Conservation (phyloP, 169 alveolate genomes). For the Eimeria praecox region DNA sequence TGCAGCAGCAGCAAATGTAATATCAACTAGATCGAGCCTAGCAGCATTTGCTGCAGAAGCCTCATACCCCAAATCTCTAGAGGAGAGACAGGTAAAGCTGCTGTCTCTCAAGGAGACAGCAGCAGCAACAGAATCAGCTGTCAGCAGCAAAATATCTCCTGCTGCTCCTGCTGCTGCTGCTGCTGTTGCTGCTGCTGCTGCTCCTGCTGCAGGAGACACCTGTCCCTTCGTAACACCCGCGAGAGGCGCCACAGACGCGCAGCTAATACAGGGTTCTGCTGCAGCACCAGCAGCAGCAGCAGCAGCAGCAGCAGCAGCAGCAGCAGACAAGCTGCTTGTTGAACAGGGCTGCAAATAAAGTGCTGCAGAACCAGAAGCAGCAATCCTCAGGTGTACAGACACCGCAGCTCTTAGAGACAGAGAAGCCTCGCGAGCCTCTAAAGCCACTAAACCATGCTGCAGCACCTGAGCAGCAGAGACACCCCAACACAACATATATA, state of each 20-base stretch:
- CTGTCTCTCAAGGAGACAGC: conserved; percentile 14
- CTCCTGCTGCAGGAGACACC: background rate
- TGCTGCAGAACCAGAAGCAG: background rate
- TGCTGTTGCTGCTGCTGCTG: conserved; percentile 12
- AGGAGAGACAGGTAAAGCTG: background rate
- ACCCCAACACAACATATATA: background rate
- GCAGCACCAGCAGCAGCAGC: background rate
- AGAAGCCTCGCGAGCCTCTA: conserved; percentile 40
- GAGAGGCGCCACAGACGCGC: conserved; percentile 23
- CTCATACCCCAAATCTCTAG: background rate
- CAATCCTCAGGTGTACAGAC: conserved; percentile 15
- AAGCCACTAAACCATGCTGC: background rate
- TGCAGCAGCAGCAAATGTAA: background rate
- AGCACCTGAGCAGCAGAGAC: background rate
- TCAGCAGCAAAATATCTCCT: conserved; percentile 49
- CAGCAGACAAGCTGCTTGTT: background rate
- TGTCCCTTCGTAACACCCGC: background rate
- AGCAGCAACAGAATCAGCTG: conserved; percentile 32
- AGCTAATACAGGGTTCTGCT: background rate
- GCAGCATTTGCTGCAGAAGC: conserved; percentile 54
- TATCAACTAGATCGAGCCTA: background rate
- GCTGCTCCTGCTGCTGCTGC: background rate
- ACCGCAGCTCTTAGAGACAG: conserved; percentile 46
- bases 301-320: background rate
- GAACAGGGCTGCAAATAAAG: conserved; percentile 21